Evolutionary conservation across 2,329 filamentous ascomycete genomes (phyloP).

Genomic region (Botryotinia globosa): DNA sequence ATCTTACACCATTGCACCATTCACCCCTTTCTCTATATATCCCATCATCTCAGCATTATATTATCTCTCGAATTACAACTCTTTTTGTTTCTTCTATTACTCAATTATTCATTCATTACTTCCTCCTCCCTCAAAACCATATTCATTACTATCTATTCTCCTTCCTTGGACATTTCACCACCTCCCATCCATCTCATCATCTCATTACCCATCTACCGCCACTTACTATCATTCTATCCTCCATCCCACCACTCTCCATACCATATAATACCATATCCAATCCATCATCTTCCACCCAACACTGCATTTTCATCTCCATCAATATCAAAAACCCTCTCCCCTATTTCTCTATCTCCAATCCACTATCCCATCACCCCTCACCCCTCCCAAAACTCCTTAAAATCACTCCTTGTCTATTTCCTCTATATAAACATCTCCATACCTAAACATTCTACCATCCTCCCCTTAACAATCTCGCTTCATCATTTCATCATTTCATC

Average conservation of each 20-base stretch:
- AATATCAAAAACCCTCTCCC: too few relatives aligned
- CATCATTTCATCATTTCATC: too few relatives aligned
- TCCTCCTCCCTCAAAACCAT: background rate
- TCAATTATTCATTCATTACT: background rate
- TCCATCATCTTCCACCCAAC: background rate
- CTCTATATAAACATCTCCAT: background rate
- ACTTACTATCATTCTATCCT: background rate
- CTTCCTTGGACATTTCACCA: background rate
- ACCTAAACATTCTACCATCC: background rate
- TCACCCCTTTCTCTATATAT: background rate
- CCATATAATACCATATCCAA: background rate
- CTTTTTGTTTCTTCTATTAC: background rate
- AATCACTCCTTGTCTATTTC: background rate
- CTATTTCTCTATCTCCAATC: background rate
- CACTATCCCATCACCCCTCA: too few relatives aligned
- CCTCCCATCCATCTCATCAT: too few relatives aligned
- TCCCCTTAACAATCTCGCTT: too few relatives aligned
- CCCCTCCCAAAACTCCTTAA: too few relatives aligned
- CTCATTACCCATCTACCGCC: too few relatives aligned
- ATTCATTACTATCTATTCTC: background rate
- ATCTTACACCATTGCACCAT: background rate
- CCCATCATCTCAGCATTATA: background rate
- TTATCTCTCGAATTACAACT: background rate
- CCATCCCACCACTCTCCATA: background rate
- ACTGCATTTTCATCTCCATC: too few relatives aligned